phyloP scores from a whole-genome alignment of 805 yeast genomes.

The Saccharomycopsis schoenii region DNA sequence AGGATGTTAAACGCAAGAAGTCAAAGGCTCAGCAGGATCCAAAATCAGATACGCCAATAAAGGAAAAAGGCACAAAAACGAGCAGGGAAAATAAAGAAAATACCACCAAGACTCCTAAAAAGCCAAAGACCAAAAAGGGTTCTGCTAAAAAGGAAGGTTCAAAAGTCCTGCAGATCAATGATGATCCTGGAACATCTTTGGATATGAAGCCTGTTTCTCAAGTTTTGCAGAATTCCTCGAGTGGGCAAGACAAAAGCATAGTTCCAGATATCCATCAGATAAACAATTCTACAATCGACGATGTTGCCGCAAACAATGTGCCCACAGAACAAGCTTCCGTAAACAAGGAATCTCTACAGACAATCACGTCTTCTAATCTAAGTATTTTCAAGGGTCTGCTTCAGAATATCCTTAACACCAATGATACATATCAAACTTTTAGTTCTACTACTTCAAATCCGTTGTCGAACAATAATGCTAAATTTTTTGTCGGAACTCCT shows the following conservation, averaged over 20 bases:
- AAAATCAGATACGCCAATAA: background rate
- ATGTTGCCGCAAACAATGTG: background rate
- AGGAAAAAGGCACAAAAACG: background rate
- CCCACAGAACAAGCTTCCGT: background rate
- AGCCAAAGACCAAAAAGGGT: background rate
- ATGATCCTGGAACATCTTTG: background rate
- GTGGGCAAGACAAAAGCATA: background rate
- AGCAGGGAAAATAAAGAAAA: background rate
- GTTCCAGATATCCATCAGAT: background rate
- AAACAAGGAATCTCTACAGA: background rate
- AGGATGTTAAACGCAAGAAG: conserved; percentile 46
- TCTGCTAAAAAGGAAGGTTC: background rate
- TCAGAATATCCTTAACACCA: background rate
- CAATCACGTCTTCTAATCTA: background rate
- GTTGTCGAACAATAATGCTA: background rate
- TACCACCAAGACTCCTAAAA: background rate
- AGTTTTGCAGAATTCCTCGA: background rate
- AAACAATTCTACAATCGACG: no score
- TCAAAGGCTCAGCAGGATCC: conserved; percentile 23
- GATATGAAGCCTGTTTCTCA: background rate
- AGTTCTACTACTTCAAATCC: background rate
- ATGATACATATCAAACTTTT: background rate
- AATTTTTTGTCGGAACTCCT: background rate
- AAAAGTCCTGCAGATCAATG: background rate
- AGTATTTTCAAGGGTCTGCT: background rate